A percentile compares a stretch with the other conserved stretches of the same genome.
Conservation (phyloP, 2,329 filamentous ascomycete species). For the Neopestalotiopsis sp. region DNA sequence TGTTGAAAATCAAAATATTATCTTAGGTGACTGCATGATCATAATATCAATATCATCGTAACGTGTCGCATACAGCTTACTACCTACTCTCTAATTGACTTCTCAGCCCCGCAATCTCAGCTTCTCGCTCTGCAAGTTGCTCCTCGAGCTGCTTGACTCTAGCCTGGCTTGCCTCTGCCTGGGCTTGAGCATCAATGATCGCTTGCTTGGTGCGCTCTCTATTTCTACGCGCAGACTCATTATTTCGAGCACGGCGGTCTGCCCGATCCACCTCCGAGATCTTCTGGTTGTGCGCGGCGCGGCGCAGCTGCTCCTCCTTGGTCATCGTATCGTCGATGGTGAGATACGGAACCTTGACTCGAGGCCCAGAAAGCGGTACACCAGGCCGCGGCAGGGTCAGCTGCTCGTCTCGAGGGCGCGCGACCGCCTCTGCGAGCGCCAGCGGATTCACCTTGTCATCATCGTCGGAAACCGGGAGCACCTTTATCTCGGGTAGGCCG, state of each 20-base stretch:
- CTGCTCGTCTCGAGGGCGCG: constrained; percentile 12
- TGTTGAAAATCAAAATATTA: too few species aligned
- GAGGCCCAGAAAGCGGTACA: neutral
- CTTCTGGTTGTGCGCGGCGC: constrained; percentile 10
- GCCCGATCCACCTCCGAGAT: constrained; percentile 12
- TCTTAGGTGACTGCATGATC: too few species aligned
- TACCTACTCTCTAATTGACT: neutral
- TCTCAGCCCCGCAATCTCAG: neutral
- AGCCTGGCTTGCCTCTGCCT: neutral
- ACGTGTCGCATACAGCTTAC: too few species aligned
- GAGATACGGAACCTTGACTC: neutral
- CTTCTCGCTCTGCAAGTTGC: neutral
- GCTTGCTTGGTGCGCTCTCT: neutral
- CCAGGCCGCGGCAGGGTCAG: neutral
- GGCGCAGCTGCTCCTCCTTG: constrained; percentile 7
- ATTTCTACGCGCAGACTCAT: constrained; percentile 1
- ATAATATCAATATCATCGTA: too few species aligned
- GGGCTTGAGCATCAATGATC: neutral
- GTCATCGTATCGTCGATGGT: constrained; percentile 11
- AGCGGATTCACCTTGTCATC: neutral
- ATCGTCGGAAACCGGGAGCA: neutral
- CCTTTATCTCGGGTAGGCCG: neutral
- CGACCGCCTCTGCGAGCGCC: neutral
- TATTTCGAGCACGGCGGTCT: constrained; percentile 1
- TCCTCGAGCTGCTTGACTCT: neutral